Base-by-base conservation (phyloP, 2,329 filamentous ascomycete genomes). In the Alternaria arbusti region DNA sequence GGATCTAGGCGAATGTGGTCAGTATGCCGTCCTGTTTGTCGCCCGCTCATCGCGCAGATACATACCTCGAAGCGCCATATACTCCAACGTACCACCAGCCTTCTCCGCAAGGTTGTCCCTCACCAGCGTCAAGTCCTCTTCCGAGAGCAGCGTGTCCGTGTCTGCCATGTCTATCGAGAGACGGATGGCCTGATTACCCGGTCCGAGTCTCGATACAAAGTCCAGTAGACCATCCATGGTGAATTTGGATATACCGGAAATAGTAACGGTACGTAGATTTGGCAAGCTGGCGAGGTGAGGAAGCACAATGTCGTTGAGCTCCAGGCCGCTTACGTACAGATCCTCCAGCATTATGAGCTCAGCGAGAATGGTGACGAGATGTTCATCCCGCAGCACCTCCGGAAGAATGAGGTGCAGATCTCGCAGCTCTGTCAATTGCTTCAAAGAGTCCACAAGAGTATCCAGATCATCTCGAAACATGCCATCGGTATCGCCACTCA, bases 241-340 rank as follows among this genome's bases (percentile, higher is more conserved):
- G 72, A 91, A 90, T 3, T 77, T 76, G 0, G 88, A 88, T 3
- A 85, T 78, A 3, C 86, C 87, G 40, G 82, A 84, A 45, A 90
- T 84, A 5, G 82, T 84, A 7, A 91, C 78, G 5, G 78, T 81
- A 49, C 83, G 84, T 36, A 91, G 77, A 30, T 84, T 80, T 4
- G 74, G 73, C 46, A 90, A 78, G 6, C 74, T 74, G 11, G 85
- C 81, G 12, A 88, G 72, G 4, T 74, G 71, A 32, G 73, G 72
- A 59, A 85, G 82, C 11, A 86, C 78, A 22, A 82, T 80, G 63
- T 88, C 85, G 6, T 84, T 82, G 22, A 86, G 76, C 15, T 85
- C 85, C 46, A 84, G 82, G 9, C 88, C 88, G 46, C 83, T 84
- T 52, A 90, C 84, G 47, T 82, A 84, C 13, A 91, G 76, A 12